Evolutionary conservation across 176 grass and related monocot genomes (phyloP), one percentile per base, ranked within the genome.

Genomic region (Bolboschoenus planiculmis): DNA sequence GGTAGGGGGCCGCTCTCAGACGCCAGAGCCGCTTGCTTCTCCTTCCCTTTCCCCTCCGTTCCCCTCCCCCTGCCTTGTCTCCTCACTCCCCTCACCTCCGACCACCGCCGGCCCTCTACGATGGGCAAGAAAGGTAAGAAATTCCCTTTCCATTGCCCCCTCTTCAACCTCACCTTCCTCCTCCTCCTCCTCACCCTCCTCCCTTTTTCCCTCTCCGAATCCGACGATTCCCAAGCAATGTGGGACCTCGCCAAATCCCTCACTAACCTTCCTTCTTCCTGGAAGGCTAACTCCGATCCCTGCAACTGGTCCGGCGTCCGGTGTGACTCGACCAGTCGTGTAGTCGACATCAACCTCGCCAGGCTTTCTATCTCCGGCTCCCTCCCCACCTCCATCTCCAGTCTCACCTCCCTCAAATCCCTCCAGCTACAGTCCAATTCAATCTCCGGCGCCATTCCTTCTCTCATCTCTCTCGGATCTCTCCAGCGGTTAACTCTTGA

Each of bases 371-470:
- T 94, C 15, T 75, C 87, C 21, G 94, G 94, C 18, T 84, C 77
- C 13, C 88, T 97, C 1, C 57, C 90, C 31, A 0, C 77, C 33
- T 90, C 94, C 24, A 54, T 97, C 23, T 79, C 88, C n/a, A 33
- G 40, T n/a, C 91, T 97, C 36, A 85, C 86, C 50, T 85, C 72
- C 34, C 88, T 95, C 63, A 70, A 83, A 54, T 83, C 62, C 33
- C 64, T 95, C 36, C 88, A 90, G 84, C 93, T 95, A 30, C 90
- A 92, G 81, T 88, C 71, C 6, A 95, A 95, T 64, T 58, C 18
- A 36, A 83, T 95, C 56, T 30, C 85, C 31, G 93, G 93, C 1
- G 46, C 26, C 37, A 23, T 95, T 75, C 88, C 93, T 10, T 92
- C 90, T 8, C 84, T 95, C 47, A 72, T 86, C 8, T 59, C 56